Percentiles rank a stretch among this genome's conserved stretches.
These are phyloP conservation scores for Coelastrella sp. DNA, from an alignment of 139 green algal genomes.

Conservation along the genomic window DNA sequence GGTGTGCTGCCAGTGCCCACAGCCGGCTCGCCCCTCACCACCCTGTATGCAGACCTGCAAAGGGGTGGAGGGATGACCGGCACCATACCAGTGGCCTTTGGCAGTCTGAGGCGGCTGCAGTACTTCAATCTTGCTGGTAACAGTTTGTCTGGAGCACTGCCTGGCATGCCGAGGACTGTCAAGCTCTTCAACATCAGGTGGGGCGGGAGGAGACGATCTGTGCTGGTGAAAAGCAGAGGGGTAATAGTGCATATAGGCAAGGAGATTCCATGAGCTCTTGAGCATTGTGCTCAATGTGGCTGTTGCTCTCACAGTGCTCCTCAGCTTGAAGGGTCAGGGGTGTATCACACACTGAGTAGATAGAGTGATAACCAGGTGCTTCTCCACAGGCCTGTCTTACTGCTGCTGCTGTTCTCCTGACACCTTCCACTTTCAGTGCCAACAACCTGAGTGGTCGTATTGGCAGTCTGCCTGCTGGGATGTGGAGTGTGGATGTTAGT, in stretches of 20 bases:
- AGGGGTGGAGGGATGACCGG: neutral
- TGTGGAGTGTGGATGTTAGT: neutral
- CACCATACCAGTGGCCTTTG: neutral
- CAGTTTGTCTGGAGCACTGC: neutral
- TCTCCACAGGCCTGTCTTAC: too few species aligned
- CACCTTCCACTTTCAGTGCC: neutral
- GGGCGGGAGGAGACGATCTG: neutral
- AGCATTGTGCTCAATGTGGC: too few species aligned
- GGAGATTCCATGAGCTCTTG: too few species aligned
- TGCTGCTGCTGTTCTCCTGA: too few species aligned
- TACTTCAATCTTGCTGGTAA: constrained; percentile 13
- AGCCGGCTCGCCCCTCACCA: neutral
- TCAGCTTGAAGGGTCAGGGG: too few species aligned
- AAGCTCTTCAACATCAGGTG: constrained; percentile 34
- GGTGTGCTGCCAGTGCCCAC: neutral
- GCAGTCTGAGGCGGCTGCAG: neutral
- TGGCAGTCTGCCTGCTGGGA: neutral
- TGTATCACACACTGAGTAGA: too few species aligned
- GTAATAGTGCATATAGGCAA: too few species aligned
- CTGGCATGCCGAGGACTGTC: neutral
- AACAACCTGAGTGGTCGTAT: neutral
- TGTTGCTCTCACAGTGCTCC: too few species aligned
- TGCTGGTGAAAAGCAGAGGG: neutral
- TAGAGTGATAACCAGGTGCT: too few species aligned
- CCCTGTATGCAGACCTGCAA: constrained; percentile 9